These are phyloP conservation scores for Mrakia blollopis DNA, from an alignment of 768 basidiomycete genomes.

Conservation along the genomic window DNA sequence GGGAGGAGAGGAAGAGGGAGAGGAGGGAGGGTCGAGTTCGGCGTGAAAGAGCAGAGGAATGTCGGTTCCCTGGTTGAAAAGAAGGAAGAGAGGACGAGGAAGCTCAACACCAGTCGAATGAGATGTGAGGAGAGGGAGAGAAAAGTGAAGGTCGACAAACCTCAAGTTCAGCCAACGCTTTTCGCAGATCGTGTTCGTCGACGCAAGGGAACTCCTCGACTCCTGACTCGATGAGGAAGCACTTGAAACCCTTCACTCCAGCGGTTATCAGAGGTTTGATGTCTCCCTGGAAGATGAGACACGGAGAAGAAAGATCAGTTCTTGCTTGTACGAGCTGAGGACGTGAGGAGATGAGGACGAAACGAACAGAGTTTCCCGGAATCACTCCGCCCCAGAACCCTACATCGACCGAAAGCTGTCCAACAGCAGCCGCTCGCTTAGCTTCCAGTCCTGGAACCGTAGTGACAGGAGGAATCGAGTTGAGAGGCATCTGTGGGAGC, in stretches of 20 bases:
- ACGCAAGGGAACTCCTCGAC: slow-evolving; percentile 96
- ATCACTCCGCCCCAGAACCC: slow-evolving; percentile 95
- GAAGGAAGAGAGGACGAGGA: not conserved
- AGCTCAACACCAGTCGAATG: not conserved
- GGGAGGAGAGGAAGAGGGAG: slow-evolving; percentile 15
- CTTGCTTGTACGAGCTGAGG: not conserved
- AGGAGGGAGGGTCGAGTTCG: slow-evolving; percentile 54
- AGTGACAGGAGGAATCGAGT: slow-evolving; percentile 93
- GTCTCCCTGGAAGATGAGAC: slow-evolving; percentile 52
- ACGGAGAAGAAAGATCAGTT: not conserved
- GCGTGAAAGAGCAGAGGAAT: slow-evolving; percentile 87
- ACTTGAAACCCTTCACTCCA: slow-evolving; percentile 94
- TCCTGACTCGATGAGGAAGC: slow-evolving; percentile 91
- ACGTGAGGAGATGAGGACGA: not conserved
- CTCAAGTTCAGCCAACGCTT: slow-evolving; percentile 69
- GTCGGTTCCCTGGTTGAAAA: slow-evolving; percentile 53
- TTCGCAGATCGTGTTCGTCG: slow-evolving; percentile 58
- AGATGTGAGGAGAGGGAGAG: slow-evolving; percentile 12
- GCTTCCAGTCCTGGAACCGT: slow-evolving; percentile 72
- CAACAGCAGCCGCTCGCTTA: slow-evolving; percentile 34
- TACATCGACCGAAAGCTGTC: slow-evolving; percentile 59
- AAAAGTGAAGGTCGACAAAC: slow-evolving; percentile 47
- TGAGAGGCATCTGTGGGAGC: slow-evolving; percentile 69
- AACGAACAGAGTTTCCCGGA: slow-evolving; percentile 73
- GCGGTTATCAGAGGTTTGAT: slow-evolving; percentile 67